Conservation (phyloP, 768 basidiomycete species). For the Phylloporus rhodoxanthus region DNA sequence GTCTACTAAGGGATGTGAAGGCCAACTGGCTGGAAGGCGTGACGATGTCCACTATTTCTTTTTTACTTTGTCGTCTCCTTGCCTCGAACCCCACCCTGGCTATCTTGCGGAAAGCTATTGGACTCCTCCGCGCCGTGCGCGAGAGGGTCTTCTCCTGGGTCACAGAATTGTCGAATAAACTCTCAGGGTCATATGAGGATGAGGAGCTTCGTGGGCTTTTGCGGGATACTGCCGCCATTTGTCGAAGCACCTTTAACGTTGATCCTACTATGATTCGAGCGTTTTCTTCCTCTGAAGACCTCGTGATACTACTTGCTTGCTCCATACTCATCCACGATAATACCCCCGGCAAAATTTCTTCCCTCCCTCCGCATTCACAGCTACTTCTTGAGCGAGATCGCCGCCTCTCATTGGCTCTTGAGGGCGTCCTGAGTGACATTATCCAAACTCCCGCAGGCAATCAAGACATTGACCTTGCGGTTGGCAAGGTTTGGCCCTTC, state of each 20-base stretch:
- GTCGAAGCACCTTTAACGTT: conserved; percentile 33
- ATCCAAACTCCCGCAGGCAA: neutral
- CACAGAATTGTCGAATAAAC: conserved; percentile 24
- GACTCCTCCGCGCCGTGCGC: conserved; percentile 31
- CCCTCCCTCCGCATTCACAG: conserved; percentile 4
- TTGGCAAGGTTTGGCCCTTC: conserved; percentile 18
- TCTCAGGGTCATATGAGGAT: conserved; percentile 11
- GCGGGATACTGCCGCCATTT: conserved; percentile 35
- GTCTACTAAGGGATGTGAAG: conserved; percentile 31
- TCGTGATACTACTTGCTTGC: conserved; percentile 21
- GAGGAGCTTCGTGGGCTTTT: conserved; percentile 21
- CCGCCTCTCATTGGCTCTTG: conserved; percentile 25
- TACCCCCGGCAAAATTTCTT: conserved; percentile 9
- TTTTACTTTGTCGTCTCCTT: conserved; percentile 35
- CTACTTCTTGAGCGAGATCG: conserved; percentile 28
- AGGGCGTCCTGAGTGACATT: conserved; percentile 4
- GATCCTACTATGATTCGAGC: conserved; percentile 3
- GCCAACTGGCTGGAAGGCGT: conserved; percentile 38
- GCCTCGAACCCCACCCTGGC: conserved; percentile 13
- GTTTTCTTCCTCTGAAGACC: conserved; percentile 20
- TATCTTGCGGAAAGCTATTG: conserved; percentile 15
- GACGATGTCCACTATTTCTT: conserved; percentile 30
- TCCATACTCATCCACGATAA: conserved; percentile 25
- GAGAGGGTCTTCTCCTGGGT: conserved; percentile 34
- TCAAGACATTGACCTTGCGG: conserved; percentile 17